Conservation (phyloP, 2,329 filamentous ascomycete genomes). For the Pseudogymnoascus sp. region DNA sequence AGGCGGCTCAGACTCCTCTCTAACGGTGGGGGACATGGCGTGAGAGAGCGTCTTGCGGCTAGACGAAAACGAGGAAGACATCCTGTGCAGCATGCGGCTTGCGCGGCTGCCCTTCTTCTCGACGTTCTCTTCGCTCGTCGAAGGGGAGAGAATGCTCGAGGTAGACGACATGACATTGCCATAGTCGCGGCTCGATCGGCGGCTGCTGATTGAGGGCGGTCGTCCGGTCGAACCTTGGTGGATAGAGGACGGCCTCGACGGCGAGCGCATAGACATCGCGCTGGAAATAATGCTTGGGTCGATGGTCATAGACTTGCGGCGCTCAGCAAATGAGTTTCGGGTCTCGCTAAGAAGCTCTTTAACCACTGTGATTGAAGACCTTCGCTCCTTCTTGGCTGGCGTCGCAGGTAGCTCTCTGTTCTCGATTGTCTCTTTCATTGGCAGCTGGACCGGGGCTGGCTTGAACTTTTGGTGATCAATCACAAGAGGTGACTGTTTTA, state of each 20-base stretch:
- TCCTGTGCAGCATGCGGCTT: conserved; percentile 52
- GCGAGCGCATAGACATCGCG: conserved; percentile 31
- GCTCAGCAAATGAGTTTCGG: conserved; percentile 42
- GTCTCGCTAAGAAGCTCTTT: conserved; percentile 48
- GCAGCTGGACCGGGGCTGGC: not conserved
- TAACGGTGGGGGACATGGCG: conserved; percentile 27
- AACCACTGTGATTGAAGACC: conserved; percentile 52
- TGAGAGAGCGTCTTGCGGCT: conserved; percentile 31
- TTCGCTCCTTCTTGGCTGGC: conserved; percentile 31
- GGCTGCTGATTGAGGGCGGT: conserved; percentile 59
- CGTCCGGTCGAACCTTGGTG: conserved; percentile 36
- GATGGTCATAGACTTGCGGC: conserved; percentile 34
- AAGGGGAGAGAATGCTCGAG: conserved; percentile 33
- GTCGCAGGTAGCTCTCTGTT: conserved; percentile 9
- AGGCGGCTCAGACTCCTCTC: conserved; percentile 30
- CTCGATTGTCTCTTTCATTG: conserved; percentile 6
- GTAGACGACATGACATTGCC: conserved; percentile 27
- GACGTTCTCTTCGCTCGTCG: conserved; percentile 40
- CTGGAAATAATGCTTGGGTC: conserved; percentile 30
- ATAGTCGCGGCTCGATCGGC: conserved; percentile 26
- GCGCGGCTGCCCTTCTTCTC: conserved; percentile 40
- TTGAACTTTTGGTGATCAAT: conserved; percentile 45
- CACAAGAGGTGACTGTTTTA: conserved; percentile 51
- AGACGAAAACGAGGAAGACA: conserved; percentile 49
- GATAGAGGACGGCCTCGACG: conserved; percentile 38